Conservation (phyloP, 768 basidiomycete species). For the Pulveroboletus ravenelii region DNA sequence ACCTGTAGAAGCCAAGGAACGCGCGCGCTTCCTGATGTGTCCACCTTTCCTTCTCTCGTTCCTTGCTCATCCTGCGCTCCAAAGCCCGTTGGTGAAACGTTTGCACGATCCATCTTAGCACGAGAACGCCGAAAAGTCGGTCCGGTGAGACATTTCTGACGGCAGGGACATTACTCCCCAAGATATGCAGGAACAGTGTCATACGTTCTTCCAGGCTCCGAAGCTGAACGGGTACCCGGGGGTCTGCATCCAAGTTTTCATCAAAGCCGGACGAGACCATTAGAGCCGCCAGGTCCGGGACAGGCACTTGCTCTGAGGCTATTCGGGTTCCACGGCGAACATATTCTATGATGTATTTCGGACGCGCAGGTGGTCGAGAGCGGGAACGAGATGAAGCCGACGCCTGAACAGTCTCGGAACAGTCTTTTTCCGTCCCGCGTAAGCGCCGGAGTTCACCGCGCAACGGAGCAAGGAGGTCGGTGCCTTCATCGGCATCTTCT, state of each 20-base stretch:
- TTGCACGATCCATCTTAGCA: constrained; percentile 58
- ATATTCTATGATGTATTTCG: constrained; percentile 47
- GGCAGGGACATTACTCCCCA: constrained; percentile 49
- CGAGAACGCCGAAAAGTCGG: constrained; percentile 47
- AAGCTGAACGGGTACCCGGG: constrained; percentile 44
- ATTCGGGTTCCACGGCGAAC: constrained; percentile 66
- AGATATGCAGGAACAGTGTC: constrained; percentile 48
- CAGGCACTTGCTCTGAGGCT: constrained; percentile 50
- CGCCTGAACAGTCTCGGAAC: constrained; percentile 22
- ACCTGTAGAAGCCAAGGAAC: constrained; percentile 49
- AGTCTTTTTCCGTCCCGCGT: constrained; percentile 37
- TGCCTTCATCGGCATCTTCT: constrained; percentile 43
- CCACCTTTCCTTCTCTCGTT: constrained; percentile 68
- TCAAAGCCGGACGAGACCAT: constrained; percentile 36
- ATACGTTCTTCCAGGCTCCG: constrained; percentile 48
- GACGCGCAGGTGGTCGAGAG: constrained; percentile 10
- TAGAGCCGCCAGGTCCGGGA: constrained; percentile 46
- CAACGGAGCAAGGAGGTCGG: constrained; percentile 63
- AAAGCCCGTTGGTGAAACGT: constrained; percentile 47
- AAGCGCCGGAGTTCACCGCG: constrained; percentile 63
- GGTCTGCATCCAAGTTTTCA: constrained; percentile 17
- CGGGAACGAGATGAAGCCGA: constrained; percentile 35
- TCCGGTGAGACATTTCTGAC: constrained; percentile 46
- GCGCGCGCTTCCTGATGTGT: constrained; percentile 55
- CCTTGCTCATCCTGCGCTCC: constrained; percentile 46